phyloP scores from a whole-genome alignment of 352 stramenopile genomes.

The Phytophthora pini region DNA sequence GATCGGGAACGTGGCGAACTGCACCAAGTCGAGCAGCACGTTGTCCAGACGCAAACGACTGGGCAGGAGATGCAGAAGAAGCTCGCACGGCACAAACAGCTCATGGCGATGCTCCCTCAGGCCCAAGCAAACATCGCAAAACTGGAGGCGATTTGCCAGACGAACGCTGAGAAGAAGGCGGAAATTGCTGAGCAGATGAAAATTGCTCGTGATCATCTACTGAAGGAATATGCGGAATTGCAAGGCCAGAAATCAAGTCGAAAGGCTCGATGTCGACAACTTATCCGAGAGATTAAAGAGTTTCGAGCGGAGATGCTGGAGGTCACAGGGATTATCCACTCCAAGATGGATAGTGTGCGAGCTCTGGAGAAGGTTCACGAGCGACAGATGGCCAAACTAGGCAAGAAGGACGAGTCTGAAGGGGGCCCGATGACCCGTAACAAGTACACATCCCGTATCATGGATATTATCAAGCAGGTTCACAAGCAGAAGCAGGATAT shows the following conservation, averaged over 20 bases:
- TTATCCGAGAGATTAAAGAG: conserved; percentile 73
- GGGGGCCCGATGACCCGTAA: conserved; percentile 56
- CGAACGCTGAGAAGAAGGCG: conserved; percentile 56
- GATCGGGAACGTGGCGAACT: conserved; percentile 40
- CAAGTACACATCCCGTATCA: conserved; percentile 89
- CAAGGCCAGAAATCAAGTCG: conserved; percentile 50
- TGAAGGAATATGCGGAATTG: conserved; percentile 55
- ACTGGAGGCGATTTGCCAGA: conserved; percentile 66
- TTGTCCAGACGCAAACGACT: conserved; percentile 42
- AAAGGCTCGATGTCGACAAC: conserved; percentile 60
- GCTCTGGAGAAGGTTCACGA: conserved; percentile 67
- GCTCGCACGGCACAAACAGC: conserved; percentile 55
- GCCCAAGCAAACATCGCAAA: conserved; percentile 73
- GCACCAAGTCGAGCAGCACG: conserved; percentile 33
- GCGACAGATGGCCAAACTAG: conserved; percentile 30
- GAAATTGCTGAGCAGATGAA: conserved; percentile 66
- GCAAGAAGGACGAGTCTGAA: conserved; percentile 23
- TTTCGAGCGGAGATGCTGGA: conserved; percentile 72
- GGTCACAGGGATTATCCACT: conserved; percentile 66
- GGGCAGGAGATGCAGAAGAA: conserved; percentile 53
- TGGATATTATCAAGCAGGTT: conserved; percentile 92
- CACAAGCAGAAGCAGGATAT: conserved; percentile 92
- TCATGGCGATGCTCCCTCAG: conserved; percentile 70
- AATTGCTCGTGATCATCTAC: conserved; percentile 46
- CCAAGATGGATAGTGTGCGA: conserved; percentile 68